phyloP scores from a whole-genome alignment of 352 stramenopile genomes.

The Pythium vanterpoolii region DNA sequence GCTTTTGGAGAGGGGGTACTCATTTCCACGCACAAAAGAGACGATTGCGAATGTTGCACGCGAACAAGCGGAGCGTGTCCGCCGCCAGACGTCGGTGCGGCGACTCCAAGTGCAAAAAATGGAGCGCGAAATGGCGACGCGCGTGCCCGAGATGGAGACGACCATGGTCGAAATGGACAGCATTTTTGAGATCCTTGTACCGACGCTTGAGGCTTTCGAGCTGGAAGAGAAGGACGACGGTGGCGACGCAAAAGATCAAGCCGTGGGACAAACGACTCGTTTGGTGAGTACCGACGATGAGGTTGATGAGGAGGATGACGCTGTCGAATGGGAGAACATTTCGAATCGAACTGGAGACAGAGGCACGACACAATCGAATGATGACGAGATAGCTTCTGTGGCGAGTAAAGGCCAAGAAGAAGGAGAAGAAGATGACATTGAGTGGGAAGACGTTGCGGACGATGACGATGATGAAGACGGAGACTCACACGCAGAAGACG shows the following conservation, averaged over 20 bases:
- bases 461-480: conserved; percentile 1
- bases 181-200: conserved; percentile 74
- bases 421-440: conserved; percentile 13
- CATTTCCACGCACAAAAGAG: conserved; percentile 34
- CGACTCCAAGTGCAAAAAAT: conserved; percentile 19
- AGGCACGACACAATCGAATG: neutral
- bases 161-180: conserved; percentile 66
- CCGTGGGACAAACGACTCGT: neutral
- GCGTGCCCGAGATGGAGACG: conserved; percentile 61
- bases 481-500: conserved; percentile 1
- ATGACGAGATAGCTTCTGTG: neutral
- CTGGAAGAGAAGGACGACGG: conserved; percentile 5
- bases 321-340: conserved; percentile 25
- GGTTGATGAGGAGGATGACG: conserved; percentile 12
- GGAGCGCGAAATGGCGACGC: conserved; percentile 40
- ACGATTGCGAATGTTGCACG: conserved; percentile 14
- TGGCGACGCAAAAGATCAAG: neutral
- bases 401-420: neutral
- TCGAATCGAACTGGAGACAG: neutral
- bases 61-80: conserved; percentile 11
- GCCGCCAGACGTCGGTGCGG: conserved; percentile 18
- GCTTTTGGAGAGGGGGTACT: conserved; percentile 47
- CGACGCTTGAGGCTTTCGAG: conserved; percentile 65
- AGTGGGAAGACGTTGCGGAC: conserved; percentile 18
- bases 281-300: conserved; percentile 7